A percentile compares a stretch with the other conserved stretches of the same genome.
Conservation (phyloP, 2,329 filamentous ascomycete species). For the Cordyceps cateniannulata region DNA sequence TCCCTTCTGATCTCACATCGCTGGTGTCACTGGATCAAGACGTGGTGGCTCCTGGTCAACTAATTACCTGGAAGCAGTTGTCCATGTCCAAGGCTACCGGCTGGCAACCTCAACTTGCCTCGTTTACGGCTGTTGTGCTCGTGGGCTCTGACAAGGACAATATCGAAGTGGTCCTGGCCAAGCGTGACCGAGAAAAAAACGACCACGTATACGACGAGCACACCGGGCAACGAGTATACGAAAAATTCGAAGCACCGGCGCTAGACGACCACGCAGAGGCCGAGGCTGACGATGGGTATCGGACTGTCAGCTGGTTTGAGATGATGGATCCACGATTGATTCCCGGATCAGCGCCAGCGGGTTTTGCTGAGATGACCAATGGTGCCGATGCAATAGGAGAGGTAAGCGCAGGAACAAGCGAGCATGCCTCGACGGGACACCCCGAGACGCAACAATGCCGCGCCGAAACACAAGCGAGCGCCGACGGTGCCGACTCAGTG, state of each 20-base stretch:
- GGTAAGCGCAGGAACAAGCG: slow-evolving; percentile 19
- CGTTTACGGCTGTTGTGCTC: slow-evolving; percentile 62
- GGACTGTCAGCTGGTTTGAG: slow-evolving; percentile 53
- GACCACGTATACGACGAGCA: slow-evolving; percentile 56
- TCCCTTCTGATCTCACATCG: slow-evolving; percentile 50
- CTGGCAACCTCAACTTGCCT: slow-evolving; percentile 59
- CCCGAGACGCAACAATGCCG: slow-evolving; percentile 24
- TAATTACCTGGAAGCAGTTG: slow-evolving; percentile 63
- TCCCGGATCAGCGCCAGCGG: slow-evolving; percentile 27
- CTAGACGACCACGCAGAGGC: slow-evolving; percentile 51
- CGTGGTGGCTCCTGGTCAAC: slow-evolving; percentile 50
- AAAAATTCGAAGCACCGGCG: slow-evolving; percentile 68
- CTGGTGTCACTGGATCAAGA: slow-evolving; percentile 44
- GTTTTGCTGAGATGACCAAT: slow-evolving; percentile 17
- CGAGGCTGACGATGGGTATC: slow-evolving; percentile 55
- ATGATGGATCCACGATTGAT: slow-evolving; percentile 64
- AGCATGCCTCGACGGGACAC: slow-evolving; percentile 19
- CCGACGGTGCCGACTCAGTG: slow-evolving; percentile 17
- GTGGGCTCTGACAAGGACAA: slow-evolving; percentile 42
- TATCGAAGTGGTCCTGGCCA: slow-evolving; percentile 60
- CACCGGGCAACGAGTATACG: slow-evolving; percentile 67
- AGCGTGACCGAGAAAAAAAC: slow-evolving; percentile 55
- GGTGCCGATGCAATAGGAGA: slow-evolving; percentile 11
- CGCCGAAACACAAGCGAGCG: slow-evolving; percentile 17
- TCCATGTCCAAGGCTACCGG: slow-evolving; percentile 54